A percentile compares a stretch with the other conserved stretches of the same genome.
Evolutionary conservation across 345 rosid genomes (phyloP).

Genomic region (Arabis hirsuta): DNA sequence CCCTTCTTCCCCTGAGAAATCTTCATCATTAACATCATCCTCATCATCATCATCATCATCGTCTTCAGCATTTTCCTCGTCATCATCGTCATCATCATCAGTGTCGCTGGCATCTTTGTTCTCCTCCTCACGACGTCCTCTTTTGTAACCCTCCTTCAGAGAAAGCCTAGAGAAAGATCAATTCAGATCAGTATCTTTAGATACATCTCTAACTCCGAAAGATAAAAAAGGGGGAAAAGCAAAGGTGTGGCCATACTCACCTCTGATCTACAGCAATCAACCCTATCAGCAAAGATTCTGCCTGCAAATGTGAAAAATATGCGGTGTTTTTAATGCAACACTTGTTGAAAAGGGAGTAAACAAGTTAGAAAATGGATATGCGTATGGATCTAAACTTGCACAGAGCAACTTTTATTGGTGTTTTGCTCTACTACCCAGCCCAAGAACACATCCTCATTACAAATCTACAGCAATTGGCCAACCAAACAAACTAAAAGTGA

Average conservation of each 20-base stretch:
- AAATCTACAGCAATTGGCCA: constrained; percentile 4
- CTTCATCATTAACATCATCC: constrained; percentile 56
- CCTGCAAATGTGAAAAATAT: constrained; percentile 32
- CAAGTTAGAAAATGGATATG: background rate
- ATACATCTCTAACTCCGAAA: background rate
- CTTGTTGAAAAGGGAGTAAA: background rate
- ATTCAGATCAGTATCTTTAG: constrained; percentile 1
- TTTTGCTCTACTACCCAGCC: constrained; percentile 1
- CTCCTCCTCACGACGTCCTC: constrained; percentile 47
- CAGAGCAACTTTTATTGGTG: background rate
- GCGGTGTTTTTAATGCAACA: background rate
- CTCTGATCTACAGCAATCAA: constrained; percentile 49
- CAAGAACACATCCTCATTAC: constrained; percentile 20
- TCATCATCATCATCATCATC: constrained; percentile 51
- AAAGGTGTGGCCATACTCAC: constrained; percentile 33
- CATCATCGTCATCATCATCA: constrained; percentile 53
- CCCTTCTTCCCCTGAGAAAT: constrained; percentile 61
- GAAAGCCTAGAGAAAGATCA: constrained; percentile 47
- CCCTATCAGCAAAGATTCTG: constrained; percentile 45
- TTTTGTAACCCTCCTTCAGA: constrained; percentile 50
- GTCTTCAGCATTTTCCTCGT: constrained; percentile 18
- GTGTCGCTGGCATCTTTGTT: constrained; percentile 61
- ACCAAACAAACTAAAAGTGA: constrained; percentile 5
- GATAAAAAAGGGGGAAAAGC: background rate
- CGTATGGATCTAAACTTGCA: background rate